These are phyloP conservation scores for Gnomoniopsis sp. DNA, from an alignment of 2,329 filamentous ascomycete species.

Conservation along the genomic window DNA sequence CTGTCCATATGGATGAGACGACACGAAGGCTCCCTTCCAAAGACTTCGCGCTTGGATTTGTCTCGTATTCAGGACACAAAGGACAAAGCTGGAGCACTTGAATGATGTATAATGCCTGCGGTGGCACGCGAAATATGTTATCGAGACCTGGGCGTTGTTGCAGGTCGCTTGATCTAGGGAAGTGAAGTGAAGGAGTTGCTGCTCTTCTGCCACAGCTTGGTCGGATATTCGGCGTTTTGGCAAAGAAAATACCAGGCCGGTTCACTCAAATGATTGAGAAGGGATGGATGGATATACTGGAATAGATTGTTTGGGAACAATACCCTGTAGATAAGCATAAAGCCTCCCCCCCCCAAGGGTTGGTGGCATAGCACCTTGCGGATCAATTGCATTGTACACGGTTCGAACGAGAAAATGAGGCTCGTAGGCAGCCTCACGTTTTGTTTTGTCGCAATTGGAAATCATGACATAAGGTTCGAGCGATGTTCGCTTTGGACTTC, in stretches of 20 bases:
- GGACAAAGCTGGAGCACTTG: neutral
- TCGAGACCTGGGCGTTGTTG: neutral
- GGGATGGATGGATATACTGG: neutral
- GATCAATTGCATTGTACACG: neutral
- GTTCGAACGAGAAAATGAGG: no score
- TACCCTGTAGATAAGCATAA: constrained; percentile 3
- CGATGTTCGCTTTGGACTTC: no score
- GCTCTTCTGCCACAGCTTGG: neutral
- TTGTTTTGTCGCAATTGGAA: no score
- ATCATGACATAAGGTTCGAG: no score
- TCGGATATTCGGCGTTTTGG: constrained; percentile 1
- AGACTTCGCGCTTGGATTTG: no score
- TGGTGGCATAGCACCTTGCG: neutral
- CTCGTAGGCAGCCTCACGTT: neutral
- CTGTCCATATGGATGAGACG: no score
- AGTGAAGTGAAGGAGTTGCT: neutral
- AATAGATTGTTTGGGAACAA: neutral
- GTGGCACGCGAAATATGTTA: neutral
- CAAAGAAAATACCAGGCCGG: neutral
- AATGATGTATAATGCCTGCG: neutral
- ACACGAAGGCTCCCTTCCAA: no score
- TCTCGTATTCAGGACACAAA: no score
- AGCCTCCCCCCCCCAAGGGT: no score
- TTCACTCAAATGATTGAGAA: neutral
- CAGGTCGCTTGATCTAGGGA: neutral